These are phyloP conservation scores for Xerocomellus chrysenteron DNA, from an alignment of 768 basidiomycete species.

Conservation along the genomic window DNA sequence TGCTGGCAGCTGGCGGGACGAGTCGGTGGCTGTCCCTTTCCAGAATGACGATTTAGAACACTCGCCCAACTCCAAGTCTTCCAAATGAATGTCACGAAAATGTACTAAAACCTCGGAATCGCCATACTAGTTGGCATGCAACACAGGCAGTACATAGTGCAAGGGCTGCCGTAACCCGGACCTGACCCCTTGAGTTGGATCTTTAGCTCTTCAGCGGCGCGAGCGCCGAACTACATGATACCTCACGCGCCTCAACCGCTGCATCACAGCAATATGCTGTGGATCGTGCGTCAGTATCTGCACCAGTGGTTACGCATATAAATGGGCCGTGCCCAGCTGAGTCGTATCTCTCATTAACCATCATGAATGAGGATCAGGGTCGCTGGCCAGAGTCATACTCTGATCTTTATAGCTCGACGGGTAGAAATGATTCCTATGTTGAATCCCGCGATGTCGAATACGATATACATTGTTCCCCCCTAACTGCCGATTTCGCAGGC, in stretches of 20 bases:
- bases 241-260: neutral
- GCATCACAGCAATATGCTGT: conserved; percentile 30
- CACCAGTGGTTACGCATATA: conserved; percentile 11
- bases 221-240: neutral
- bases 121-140: conserved; percentile 19
- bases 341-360: neutral
- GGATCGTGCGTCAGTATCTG: neutral
- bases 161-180: conserved; percentile 4
- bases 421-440: neutral
- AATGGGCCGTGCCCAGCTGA: neutral
- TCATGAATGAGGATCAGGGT: conserved; percentile 14
- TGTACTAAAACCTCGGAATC: conserved; percentile 16
- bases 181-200: neutral
- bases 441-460: neutral
- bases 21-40: conserved; percentile 19
- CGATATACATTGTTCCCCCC: neutral
- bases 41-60: conserved; percentile 14
- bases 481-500: neutral
- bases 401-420: neutral
- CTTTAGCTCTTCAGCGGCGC: neutral
- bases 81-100: neutral
- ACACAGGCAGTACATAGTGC: neutral
- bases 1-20: neutral
- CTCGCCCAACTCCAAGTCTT: neutral
- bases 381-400: conserved; percentile 8